Base-by-base conservation (phyloP, 257 asterid genomes). In the Thymus mandschuricus region DNA sequence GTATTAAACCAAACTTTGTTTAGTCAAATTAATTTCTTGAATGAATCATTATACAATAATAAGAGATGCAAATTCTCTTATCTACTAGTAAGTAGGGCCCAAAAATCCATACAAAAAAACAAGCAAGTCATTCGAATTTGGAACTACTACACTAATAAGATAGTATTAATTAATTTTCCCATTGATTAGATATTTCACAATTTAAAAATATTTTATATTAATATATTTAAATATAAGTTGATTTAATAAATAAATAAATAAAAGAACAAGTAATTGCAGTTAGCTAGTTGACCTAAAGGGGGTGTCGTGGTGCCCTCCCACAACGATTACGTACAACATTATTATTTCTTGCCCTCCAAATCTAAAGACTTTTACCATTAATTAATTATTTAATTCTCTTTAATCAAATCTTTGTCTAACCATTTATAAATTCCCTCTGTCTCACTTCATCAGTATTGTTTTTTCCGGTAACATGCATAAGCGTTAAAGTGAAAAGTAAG, bases 241-340 rank as follows among this genome's bases (percentile, higher is more conserved):
- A 29, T 33, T 5, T 15, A 60, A 45, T 21, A 31, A 52, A 48
- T 21, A 21, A 21, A 21, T 21, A 21, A 21, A 21, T 21, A 21
- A 0, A 21, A 21, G 21, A 21, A 21, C 21, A 10, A 11, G 35
- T 29, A 61, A 70, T 34, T 66, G 46, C 57, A 75, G 44, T 21
- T 70, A 59, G 62, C 71, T 68, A 31, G 86, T 79, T 82, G 86
- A 82, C 86, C 81, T 44, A 76, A 76, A 66, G 67, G 44, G 59
- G 64, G 28, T 67, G 50, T 56, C 85, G 81, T 78, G 82, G 82
- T 33, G 31, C 50, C 68, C 51, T 57, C 66, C 27, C 45, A 0
- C 7, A 27, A 60, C 8, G 59, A 64, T 75, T 64, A 61, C 81
- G 83, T 82, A 59, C 50, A 61, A 44, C 33, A 45, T 55, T 56